Evolutionary conservation across 139 green algal species (phyloP), one percentile per base, ranked within the genome.

Genomic region (Volvox reticuliferus): DNA sequence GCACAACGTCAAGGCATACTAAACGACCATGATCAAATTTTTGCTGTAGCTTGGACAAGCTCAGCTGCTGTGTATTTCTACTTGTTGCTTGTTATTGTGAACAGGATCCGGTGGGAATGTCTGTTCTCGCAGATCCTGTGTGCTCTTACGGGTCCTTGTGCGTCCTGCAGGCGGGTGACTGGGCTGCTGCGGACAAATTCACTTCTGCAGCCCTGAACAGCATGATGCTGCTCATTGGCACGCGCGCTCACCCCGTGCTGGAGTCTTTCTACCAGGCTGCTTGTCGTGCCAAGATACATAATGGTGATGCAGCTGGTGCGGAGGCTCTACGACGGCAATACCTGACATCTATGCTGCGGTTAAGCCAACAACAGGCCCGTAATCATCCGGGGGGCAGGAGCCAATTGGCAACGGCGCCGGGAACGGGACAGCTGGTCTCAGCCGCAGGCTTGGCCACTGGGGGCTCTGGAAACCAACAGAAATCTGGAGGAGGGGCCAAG

Each of bases 211-310:
- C 85, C 28, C 68, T 89, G 12, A 22, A 44, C 28, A 69, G 32
- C 44, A 89, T 89, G 85, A 73, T 44, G 6, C 69, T 30, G 69
- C 85, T 89, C 37, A 89, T 89, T 50, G 69, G 69, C 69, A 89
- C 85, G 0, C 14, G 17, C 0, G 36, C 37, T 19, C 69, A 82
- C 37, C 85, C 85, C 37, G 85, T 82, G 85, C 37, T 82, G 44
- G 85, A 82, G 85, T 35, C 22, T 36, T 89, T 89, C n/a, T 73
- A 73, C 69, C 68, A 89, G 85, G 85, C 85, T 19, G 85, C 85
- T 26, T 82, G 85, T 71, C 16, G 69, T 32, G 85, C 85, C 85
- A 89, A 89, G 85, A 20, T 30, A 26, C 30, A 89, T 1, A 82
- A 82, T 30, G 85, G 85, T 13, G 85, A 89, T 71, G n/a, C 44